Percentiles rank a stretch among this genome's conserved stretches.
phyloP scores from a whole-genome alignment of 2,329 filamentous ascomycete species.

The Phyllosticta capitalensis region DNA sequence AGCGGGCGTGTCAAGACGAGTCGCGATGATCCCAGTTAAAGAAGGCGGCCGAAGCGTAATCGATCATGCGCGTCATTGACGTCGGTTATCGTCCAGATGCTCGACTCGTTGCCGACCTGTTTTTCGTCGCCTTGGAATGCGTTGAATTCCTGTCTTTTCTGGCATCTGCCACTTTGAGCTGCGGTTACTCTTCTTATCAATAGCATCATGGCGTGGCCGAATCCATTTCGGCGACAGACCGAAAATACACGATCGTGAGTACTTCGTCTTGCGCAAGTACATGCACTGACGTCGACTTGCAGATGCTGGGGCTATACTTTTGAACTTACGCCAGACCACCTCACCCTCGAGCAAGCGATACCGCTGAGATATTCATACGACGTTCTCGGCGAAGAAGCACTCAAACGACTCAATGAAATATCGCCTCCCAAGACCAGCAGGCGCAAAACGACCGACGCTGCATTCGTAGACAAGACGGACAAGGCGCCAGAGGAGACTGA shows the following conservation, averaged over 20 bases:
- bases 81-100: background rate
- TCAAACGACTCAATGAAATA: constrained; percentile 54
- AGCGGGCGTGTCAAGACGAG: background rate
- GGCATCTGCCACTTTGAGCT: background rate
- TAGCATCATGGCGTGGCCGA: constrained; percentile 33
- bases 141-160: background rate
- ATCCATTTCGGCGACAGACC: constrained; percentile 33
- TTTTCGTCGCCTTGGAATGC: background rate
- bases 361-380: constrained; percentile 60
- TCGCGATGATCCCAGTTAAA: background rate
- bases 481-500: constrained; percentile 13
- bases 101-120: background rate
- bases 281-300: background rate
- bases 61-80: background rate
- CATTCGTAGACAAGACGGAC: constrained; percentile 16
- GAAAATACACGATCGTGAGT: constrained; percentile 35
- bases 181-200: background rate
- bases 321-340: constrained; percentile 57
- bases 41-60: background rate
- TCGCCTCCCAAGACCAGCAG: constrained; percentile 38
- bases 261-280: background rate
- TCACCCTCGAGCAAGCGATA: constrained; percentile 48
- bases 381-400: constrained; percentile 54
- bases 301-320: constrained; percentile 59
- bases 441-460: constrained; percentile 26